Percentiles rank a stretch among this genome's conserved stretches.
Conservation (phyloP, 2,329 filamentous ascomycete genomes). For the Fusarium bactridioides region DNA sequence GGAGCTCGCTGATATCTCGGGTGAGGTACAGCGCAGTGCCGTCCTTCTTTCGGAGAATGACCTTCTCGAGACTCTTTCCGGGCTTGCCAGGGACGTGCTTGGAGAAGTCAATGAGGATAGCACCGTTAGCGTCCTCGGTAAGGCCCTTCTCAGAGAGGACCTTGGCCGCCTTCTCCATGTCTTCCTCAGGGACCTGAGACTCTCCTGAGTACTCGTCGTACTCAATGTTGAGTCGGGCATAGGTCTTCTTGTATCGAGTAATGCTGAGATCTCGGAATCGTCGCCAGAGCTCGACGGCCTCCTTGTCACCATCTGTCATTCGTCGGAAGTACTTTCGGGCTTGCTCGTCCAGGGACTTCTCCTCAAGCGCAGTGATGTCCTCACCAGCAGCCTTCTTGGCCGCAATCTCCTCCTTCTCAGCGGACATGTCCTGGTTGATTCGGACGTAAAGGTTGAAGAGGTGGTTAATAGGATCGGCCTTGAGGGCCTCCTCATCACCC, state of each 20-base stretch:
- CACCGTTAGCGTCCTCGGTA: slow-evolving; percentile 74
- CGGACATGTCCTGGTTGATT: slow-evolving; percentile 73
- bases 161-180: slow-evolving; percentile 70
- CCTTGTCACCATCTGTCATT: slow-evolving; percentile 72
- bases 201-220: slow-evolving; percentile 78
- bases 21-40: slow-evolving; percentile 82
- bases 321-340: slow-evolving; percentile 76
- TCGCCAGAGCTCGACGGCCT: slow-evolving; percentile 68
- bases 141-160: slow-evolving; percentile 70
- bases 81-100: slow-evolving; percentile 72
- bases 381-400: slow-evolving; percentile 62
- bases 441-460: slow-evolving; percentile 83
- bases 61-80: slow-evolving; percentile 74
- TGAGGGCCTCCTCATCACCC: slow-evolving; percentile 75
- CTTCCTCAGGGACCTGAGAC: slow-evolving; percentile 72
- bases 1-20: slow-evolving; percentile 77
- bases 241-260: slow-evolving; percentile 71
- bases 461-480: slow-evolving; percentile 80
- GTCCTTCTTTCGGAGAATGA: slow-evolving; percentile 76
- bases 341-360: slow-evolving; percentile 73
- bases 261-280: slow-evolving; percentile 74
- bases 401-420: slow-evolving; percentile 73
- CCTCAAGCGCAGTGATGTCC: slow-evolving; percentile 57
- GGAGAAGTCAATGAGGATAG: slow-evolving; percentile 75
- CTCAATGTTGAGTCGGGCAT: slow-evolving; percentile 73